Conservation (phyloP, 2,329 filamentous ascomycete genomes). For the Rutstroemia sp. region DNA sequence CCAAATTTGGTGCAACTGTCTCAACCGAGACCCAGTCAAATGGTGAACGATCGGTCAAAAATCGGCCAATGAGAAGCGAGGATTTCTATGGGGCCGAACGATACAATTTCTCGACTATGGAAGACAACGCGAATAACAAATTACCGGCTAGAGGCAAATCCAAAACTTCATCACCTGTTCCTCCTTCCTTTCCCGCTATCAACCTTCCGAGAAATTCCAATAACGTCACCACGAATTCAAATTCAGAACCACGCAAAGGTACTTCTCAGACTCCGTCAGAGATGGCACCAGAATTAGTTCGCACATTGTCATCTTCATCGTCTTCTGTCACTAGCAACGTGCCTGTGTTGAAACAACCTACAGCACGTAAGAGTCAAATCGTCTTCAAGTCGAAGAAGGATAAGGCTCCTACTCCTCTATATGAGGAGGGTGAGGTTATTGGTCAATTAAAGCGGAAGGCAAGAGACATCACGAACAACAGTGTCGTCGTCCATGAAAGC, state of each 20-base stretch:
- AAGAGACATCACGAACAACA: conserved; percentile 20
- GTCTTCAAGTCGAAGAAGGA: conserved; percentile 19
- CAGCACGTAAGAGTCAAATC: conserved; percentile 4
- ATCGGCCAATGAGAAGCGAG: conserved; percentile 21
- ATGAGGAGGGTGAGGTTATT: conserved; percentile 17
- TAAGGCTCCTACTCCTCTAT: conserved; percentile 7
- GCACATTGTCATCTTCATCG: conserved; percentile 11
- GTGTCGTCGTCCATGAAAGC: conserved; percentile 17
- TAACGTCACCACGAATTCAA: conserved; percentile 7
- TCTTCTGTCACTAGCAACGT: conserved; percentile 11
- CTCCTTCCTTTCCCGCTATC: conserved; percentile 14
- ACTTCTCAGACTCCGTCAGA: conserved; percentile 4
- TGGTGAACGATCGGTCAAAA: conserved; percentile 11
- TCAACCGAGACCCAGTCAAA: conserved; percentile 22
- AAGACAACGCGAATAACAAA: conserved; percentile 8
- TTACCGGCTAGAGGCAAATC: conserved; percentile 3
- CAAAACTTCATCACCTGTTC: conserved; percentile 11
- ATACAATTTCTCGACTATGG: conserved; percentile 22
- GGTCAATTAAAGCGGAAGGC: conserved; percentile 23
- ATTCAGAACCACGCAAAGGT: neutral
- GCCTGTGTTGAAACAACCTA: conserved; percentile 4
- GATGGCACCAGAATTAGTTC: conserved; percentile 14
- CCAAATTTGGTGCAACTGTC: conserved; percentile 18
- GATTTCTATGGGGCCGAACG: conserved; percentile 22
- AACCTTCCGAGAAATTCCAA: conserved; percentile 11